Base-by-base conservation (phyloP, 441 rosid genomes). In the Arabidopsis lyrata region DNA sequence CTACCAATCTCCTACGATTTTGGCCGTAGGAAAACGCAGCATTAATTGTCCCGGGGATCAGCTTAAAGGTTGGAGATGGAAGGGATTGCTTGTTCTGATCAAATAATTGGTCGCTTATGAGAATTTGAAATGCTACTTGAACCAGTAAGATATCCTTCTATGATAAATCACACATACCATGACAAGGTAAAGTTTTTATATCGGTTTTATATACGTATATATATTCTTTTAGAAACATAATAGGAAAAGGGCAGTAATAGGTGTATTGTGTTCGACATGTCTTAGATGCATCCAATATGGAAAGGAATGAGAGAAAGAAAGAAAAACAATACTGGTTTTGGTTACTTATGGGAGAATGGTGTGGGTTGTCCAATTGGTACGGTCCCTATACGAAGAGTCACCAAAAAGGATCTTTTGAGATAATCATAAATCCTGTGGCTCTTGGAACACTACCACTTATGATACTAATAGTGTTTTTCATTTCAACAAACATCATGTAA, bases 341-440 rank as follows among this genome's bases (percentile, higher is more conserved):
- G 74, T 18, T 4, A 57, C 48, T 70, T 70, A 35, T 70, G 74
- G 74, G 66, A 70, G 13, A 70, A 69, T 58, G 73, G 73, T 20
- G 73, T 57, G 2, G 73, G 73, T 45, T 68, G 63, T 42, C 73
- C 73, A 0, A 42, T 56, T 68, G 73, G 65, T 57, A 70, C 74
- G 18, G 74, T 59, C 8, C 74, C 74, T 58, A 59, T 70, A 58
- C 12, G 7, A 32, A 44, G 63, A 56, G 14, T 44, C 54, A 68
- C 73, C 64, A 56, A 42, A 68, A 44, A 68, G 0, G 44, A 68
- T 6, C 14, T 68, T 62, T 29, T 68, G 31, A 7, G 20, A 5
- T 15, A 32, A 39, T 12, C 22, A 48, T 72, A 41, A 53, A 35
- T 69, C 69, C 0, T 45, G 47, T 15, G 61, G 54, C 8, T 72